Evolutionary conservation across 2,329 filamentous ascomycete species (phyloP), one percentile per base, ranked within the genome.

Genomic region (Verticillium nonalfalfae): DNA sequence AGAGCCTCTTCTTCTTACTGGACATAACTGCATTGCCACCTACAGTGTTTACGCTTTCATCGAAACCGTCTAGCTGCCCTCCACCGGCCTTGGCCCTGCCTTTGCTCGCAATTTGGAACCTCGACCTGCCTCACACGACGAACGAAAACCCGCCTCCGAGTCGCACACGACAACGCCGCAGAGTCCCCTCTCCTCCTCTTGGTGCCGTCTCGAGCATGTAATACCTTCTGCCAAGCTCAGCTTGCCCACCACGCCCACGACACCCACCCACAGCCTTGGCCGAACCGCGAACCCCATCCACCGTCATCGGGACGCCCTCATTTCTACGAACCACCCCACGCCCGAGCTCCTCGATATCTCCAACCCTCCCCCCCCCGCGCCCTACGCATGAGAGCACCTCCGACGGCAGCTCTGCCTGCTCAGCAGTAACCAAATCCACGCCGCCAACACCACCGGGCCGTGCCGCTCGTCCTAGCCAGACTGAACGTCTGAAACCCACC

Each of bases 141-240:
- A 50, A 50, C 45, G 45, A 36, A 50, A 3, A 26, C 26, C 45
- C 45, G 7, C 45, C 45, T 10, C 21, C 18, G 18, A 21, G 45
- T 50, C 45, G 45, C 45, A 50, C 45, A 50, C 45, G 45, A 50
- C 45, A n/a, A 18, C n/a, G 7, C 45, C 45, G 11, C n/a, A 36
- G 35, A 36, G 35, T 9, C 45, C 11, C 45, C 18, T 18, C n/a
- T 26, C 26, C 26, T 26, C 26, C 26, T 4, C 26, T 26, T 26
- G 26, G 45, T 50, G 45, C 45, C 45, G 45, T 10, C 15, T 50
- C 45, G 57, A 58, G 57, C 57, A 58, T 58, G 57, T 58, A 50
- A 58, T 50, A 36, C 26, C 57, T 58, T 6, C 57, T 50, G 26
- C 39, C 57, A 15, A 58, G 26, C 21, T 35, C 21, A 40, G 26